A percentile compares a stretch with the other conserved stretches of the same genome.
phyloP scores from a whole-genome alignment of 1,284 basidiomycete species.

The Quambalaria eucalypti region DNA sequence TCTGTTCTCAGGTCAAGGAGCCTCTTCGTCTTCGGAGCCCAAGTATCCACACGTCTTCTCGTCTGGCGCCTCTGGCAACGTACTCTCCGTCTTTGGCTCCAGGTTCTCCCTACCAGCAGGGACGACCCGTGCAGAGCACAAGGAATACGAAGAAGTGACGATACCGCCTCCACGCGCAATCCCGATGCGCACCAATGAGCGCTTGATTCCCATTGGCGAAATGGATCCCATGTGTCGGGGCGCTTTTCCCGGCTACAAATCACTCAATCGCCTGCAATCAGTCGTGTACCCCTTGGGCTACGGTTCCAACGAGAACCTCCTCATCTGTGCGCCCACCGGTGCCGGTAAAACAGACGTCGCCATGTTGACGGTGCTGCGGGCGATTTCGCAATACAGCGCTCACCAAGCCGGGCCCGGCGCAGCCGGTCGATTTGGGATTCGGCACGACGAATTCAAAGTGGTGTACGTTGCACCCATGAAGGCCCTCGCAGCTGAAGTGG shows the following conservation, averaged over 20 bases:
- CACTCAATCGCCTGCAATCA: conserved; percentile 88
- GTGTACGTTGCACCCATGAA: conserved; percentile 99
- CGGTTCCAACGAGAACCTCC: conserved; percentile 87
- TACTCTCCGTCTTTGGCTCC: conserved; percentile 63
- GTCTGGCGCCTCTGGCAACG: conserved; percentile 59
- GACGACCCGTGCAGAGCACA: conserved; percentile 59
- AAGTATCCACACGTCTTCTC: conserved; percentile 82
- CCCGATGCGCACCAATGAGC: conserved; percentile 66
- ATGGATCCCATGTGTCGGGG: conserved; percentile 70
- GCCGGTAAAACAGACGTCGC: conserved; percentile 96
- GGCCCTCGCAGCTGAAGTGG: conserved; percentile 89
- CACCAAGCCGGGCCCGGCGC: conserved; percentile 37
- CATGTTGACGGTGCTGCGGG: conserved; percentile 83
- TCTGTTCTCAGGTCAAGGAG: conserved; percentile 56
- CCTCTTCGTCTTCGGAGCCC: conserved; percentile 55
- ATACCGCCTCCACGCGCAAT: conserved; percentile 76
- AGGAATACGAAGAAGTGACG: conserved; percentile 63
- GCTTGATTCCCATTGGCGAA: conserved; percentile 63
- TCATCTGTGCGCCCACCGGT: conserved; percentile 55
- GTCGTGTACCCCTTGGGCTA: conserved; percentile 91
- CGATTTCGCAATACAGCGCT: conserved; percentile 64
- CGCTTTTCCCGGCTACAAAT: conserved; percentile 82
- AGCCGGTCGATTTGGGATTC: conserved; percentile 42
- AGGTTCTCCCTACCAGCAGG: conserved; percentile 77
- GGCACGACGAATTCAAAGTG: conserved; percentile 65